Evolutionary conservation across 148 eudicot species (phyloP).

Genomic region (Arctostaphylos glauca): DNA sequence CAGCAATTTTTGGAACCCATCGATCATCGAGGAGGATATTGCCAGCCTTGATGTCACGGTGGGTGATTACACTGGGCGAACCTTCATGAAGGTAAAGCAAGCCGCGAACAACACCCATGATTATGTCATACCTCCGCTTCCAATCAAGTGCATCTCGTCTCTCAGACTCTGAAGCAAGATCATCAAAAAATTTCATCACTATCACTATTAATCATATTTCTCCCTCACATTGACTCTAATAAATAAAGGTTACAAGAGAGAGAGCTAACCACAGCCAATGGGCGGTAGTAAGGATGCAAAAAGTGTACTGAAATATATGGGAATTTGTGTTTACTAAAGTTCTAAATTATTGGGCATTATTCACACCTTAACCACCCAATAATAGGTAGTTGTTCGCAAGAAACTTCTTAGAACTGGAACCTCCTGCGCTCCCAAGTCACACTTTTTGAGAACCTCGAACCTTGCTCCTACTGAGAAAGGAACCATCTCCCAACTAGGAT

Average conservation of each 20-base stretch:
- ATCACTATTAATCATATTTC: background rate
- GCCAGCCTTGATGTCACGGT: constrained; percentile 88
- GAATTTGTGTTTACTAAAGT: background rate
- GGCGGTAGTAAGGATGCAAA: background rate
- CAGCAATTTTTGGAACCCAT: constrained; percentile 91
- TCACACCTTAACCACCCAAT: too few species aligned
- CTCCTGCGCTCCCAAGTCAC: too few species aligned
- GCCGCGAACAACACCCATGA: constrained; percentile 68
- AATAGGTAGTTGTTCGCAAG: too few species aligned
- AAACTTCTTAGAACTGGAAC: too few species aligned
- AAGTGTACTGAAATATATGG: background rate
- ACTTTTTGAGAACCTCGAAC: too few species aligned
- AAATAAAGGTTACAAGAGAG: background rate
- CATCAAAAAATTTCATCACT: background rate
- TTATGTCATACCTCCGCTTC: constrained; percentile 63
- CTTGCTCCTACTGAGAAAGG: too few species aligned
- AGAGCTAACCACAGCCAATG: background rate
- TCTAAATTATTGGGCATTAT: too few species aligned
- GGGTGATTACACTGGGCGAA: constrained; percentile 61
- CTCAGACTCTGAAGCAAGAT: constrained; percentile 39
- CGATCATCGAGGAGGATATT: constrained; percentile 79
- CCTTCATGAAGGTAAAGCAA: constrained; percentile 85
- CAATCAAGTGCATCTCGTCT: constrained; percentile 56
- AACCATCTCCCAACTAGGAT: too few species aligned
- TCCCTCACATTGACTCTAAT: background rate